phyloP scores from a whole-genome alignment of 2,329 filamentous ascomycete genomes.

The Sporothrix humicola region DNA sequence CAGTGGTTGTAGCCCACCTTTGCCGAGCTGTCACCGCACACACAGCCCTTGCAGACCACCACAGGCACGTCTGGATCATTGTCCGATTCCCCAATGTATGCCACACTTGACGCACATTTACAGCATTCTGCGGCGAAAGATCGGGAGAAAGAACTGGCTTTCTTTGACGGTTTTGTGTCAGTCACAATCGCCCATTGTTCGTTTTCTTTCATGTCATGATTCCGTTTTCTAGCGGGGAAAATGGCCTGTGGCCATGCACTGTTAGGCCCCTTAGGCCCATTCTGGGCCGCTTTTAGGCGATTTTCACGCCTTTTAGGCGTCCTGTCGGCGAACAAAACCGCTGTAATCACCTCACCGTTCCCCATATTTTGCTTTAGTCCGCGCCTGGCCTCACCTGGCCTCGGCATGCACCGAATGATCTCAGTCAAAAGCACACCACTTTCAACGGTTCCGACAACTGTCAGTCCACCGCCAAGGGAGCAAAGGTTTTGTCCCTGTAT shows the following conservation, averaged over 20 bases:
- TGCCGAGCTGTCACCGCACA: not conserved
- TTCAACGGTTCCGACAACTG: not conserved
- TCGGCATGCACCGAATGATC: not conserved
- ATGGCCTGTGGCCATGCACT: not conserved
- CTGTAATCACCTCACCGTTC: not conserved
- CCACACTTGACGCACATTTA: not conserved
- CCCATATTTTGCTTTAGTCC: not conserved
- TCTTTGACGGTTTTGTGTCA: not conserved
- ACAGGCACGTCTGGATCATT: not conserved
- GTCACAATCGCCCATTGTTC: not conserved
- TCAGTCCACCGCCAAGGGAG: not conserved
- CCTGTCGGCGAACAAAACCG: not conserved
- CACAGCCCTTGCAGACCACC: not conserved
- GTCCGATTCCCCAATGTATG: slow-evolving; percentile 8
- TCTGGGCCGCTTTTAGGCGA: not conserved
- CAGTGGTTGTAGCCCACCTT: not conserved
- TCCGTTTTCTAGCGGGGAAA: slow-evolving; percentile 4
- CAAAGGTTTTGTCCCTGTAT: not conserved
- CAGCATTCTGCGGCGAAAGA: not conserved
- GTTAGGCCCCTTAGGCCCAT: not conserved
- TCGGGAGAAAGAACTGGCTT: not conserved
- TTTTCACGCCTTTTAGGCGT: not conserved
- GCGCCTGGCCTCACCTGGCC: not conserved
- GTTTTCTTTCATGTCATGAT: not conserved
- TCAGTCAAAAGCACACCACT: slow-evolving; percentile 13